phyloP scores from a whole-genome alignment of 2,329 filamentous ascomycete genomes.

The Microdochium bolleyi region DNA sequence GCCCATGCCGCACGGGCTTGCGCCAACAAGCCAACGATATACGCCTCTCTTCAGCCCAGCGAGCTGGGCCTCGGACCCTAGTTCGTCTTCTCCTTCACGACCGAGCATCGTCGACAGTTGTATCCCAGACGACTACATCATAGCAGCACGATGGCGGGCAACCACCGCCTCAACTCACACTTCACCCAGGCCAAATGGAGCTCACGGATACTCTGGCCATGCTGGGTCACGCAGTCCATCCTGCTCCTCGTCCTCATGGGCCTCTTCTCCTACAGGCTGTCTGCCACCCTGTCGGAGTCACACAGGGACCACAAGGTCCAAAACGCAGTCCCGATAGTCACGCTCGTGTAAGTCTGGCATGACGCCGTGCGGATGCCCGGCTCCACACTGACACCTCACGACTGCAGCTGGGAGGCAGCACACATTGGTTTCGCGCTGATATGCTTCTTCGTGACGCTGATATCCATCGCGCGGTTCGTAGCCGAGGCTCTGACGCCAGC shows the following conservation, averaged over 20 bases:
- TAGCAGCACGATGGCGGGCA: conserved; percentile 23
- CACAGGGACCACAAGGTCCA: conserved; percentile 27
- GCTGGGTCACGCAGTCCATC: conserved; percentile 39
- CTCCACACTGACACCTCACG: too few relatives aligned
- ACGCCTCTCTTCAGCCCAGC: too few relatives aligned
- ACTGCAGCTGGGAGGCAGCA: conserved; percentile 41
- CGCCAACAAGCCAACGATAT: too few relatives aligned
- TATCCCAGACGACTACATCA: not conserved
- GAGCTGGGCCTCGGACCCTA: too few relatives aligned
- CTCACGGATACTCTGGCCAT: conserved; percentile 35
- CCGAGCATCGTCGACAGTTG: too few relatives aligned
- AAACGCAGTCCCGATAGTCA: conserved; percentile 32
- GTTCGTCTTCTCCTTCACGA: too few relatives aligned
- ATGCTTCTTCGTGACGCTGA: conserved; percentile 34
- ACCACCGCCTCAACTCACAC: conserved; percentile 41
- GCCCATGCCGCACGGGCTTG: too few relatives aligned
- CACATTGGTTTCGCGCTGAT: conserved; percentile 42
- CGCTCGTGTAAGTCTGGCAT: conserved; percentile 38
- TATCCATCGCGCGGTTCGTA: conserved; percentile 37
- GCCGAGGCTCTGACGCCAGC: conserved; percentile 46
- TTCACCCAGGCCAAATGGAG: conserved; percentile 46
- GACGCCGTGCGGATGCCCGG: not conserved
- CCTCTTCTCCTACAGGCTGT: conserved; percentile 45
- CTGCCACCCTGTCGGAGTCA: conserved; percentile 33
- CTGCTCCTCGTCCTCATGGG: conserved; percentile 39